A percentile compares a stretch with the other conserved stretches of the same genome.
phyloP scores from a whole-genome alignment of 2,329 filamentous ascomycete species.

The Arthrobotrys sinensis region DNA sequence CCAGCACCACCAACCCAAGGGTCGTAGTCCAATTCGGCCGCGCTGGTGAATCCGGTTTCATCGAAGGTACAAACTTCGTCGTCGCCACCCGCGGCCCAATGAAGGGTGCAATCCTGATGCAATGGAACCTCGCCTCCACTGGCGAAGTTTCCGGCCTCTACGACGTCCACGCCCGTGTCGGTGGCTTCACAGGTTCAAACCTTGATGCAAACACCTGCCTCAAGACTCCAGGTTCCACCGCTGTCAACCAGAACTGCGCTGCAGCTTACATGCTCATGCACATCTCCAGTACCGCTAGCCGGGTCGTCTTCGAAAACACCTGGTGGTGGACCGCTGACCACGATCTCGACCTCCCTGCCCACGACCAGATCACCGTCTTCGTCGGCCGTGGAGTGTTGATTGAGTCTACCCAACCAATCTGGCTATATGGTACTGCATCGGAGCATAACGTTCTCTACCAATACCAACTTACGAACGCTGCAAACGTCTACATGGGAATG shows the following conservation, averaged over 20 bases:
- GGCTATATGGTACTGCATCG: slow-evolving; percentile 72
- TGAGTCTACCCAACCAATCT: slow-evolving; percentile 71
- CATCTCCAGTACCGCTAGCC: slow-evolving; percentile 65
- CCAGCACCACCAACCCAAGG: slow-evolving; percentile 68
- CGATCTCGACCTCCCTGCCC: slow-evolving; percentile 69
- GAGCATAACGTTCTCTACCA: slow-evolving; percentile 77
- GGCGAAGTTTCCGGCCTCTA: slow-evolving; percentile 74
- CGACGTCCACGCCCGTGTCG: slow-evolving; percentile 94
- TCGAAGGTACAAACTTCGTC: slow-evolving; percentile 72
- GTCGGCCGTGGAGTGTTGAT: slow-evolving; percentile 71
- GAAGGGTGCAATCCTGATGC: slow-evolving; percentile 78
- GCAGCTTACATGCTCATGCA: slow-evolving; percentile 68
- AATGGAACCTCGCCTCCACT: slow-evolving; percentile 76
- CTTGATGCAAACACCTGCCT: slow-evolving; percentile 68
- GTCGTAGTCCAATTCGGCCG: slow-evolving; percentile 72
- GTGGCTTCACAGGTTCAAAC: slow-evolving; percentile 73
- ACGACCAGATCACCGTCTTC: slow-evolving; percentile 68
- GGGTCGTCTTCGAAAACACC: slow-evolving; percentile 72
- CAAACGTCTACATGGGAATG: slow-evolving; percentile 83
- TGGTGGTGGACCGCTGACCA: slow-evolving; percentile 73
- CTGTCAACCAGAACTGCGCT: slow-evolving; percentile 66
- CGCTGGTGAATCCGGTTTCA: slow-evolving; percentile 70
- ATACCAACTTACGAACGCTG: slow-evolving; percentile 84
- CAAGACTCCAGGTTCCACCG: slow-evolving; percentile 68
- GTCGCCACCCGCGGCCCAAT: slow-evolving; percentile 70